Conservation (phyloP, 2,329 filamentous ascomycete species). For the Paecilomyces dactylethromorphus region DNA sequence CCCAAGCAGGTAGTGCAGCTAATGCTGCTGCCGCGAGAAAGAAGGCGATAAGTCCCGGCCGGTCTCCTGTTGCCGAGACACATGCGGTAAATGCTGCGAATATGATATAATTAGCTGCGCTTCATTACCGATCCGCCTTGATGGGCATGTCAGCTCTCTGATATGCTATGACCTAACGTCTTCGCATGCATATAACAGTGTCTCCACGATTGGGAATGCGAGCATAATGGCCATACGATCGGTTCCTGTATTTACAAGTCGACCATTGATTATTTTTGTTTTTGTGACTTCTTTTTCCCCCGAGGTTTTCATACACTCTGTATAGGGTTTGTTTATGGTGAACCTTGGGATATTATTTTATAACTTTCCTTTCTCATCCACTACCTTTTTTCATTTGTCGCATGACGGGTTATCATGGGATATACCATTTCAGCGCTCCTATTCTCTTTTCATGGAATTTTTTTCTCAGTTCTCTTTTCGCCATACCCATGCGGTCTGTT, state of each 20-base stretch:
- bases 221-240: neutral
- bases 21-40: slow-evolving; percentile 13
- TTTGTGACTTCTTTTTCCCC: neutral
- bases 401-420: neutral
- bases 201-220: neutral
- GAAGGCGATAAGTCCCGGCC: slow-evolving; percentile 12
- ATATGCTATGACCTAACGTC: neutral
- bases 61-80: neutral
- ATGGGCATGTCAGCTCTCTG: neutral
- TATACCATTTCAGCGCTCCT: neutral
- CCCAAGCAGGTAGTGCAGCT: slow-evolving; percentile 18
- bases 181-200: neutral
- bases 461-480: neutral
- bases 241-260: neutral
- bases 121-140: slow-evolving; percentile 5
- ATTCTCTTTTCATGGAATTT: neutral
- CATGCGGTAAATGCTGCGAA: slow-evolving; percentile 15
- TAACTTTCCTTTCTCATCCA: neutral
- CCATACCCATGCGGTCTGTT: neutral
- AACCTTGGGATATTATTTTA: neutral
- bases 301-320: neutral
- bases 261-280: slow-evolving; percentile 3
- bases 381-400: neutral
- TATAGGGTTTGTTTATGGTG: neutral
- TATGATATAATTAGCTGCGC: slow-evolving; percentile 24